phyloP scores from a whole-genome alignment of 2,329 filamentous ascomycete genomes.

The Parafenestella ontariensis region DNA sequence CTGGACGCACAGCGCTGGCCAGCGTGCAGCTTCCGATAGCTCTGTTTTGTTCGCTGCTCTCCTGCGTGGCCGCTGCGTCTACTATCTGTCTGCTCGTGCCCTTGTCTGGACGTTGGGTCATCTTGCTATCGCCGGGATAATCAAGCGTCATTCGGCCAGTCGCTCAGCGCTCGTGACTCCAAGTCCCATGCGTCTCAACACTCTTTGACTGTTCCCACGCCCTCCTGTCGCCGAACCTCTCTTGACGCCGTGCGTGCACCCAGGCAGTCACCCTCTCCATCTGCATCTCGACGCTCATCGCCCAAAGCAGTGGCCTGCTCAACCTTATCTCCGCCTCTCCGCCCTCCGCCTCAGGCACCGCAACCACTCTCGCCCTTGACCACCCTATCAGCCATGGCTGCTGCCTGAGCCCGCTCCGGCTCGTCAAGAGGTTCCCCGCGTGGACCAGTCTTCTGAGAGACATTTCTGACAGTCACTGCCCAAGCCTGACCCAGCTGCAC shows the following conservation, averaged over 20 bases:
- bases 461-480: conserved; percentile 30
- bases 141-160: conserved; percentile 44
- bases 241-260: conserved; percentile 1
- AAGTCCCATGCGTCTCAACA: conserved; percentile 25
- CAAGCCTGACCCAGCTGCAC: conserved; percentile 35
- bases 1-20: conserved; percentile 12
- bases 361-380: conserved; percentile 15
- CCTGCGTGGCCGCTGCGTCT: conserved; percentile 9
- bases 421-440: conserved; percentile 25
- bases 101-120: conserved; percentile 27
- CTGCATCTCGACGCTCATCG: conserved; percentile 17
- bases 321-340: conserved; percentile 41
- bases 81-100: conserved; percentile 15
- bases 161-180: conserved; percentile 47
- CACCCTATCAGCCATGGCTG: conserved; percentile 41
- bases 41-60: conserved; percentile 9
- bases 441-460: conserved; percentile 41
- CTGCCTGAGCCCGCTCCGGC: conserved; percentile 42
- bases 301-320: conserved; percentile 32
- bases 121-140: conserved; percentile 36
- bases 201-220: conserved; percentile 30
- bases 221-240: conserved; percentile 8
- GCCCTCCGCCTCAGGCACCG: conserved; percentile 21
- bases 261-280: conserved; percentile 1
- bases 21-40: conserved; percentile 23